These are phyloP conservation scores for Peronospora belbahrii DNA, from an alignment of 352 stramenopile species.

Conservation along the genomic window DNA sequence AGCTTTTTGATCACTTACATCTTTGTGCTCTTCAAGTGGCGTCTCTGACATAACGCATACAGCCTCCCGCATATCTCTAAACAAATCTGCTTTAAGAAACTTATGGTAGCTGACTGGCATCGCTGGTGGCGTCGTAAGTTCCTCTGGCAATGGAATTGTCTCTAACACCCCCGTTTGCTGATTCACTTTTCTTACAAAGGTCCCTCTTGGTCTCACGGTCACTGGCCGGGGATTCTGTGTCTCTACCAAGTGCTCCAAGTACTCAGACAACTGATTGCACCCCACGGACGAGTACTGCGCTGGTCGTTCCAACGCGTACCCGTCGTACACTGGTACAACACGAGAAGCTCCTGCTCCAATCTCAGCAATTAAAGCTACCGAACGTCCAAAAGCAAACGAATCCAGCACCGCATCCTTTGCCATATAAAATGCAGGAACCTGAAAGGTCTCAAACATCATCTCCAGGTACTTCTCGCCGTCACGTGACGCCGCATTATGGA, in stretches of 20 bases:
- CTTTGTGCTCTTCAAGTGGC: constrained; percentile 30
- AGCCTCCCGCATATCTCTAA: constrained; percentile 70
- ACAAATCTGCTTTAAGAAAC: constrained; percentile 60
- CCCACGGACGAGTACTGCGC: constrained; percentile 70
- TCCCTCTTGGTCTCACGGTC: constrained; percentile 49
- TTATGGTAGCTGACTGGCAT: constrained; percentile 69
- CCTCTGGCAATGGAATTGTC: constrained; percentile 31
- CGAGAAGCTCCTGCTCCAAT: constrained; percentile 79
- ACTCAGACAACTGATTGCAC: constrained; percentile 59
- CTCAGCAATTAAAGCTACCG: constrained; percentile 83
- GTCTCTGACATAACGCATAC: constrained; percentile 40
- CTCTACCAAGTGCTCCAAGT: constrained; percentile 62
- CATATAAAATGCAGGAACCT: constrained; percentile 85
- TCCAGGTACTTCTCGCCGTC: constrained; percentile 79
- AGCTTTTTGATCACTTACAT: constrained; percentile 18
- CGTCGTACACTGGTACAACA: constrained; percentile 88
- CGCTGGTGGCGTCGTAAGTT: constrained; percentile 33
- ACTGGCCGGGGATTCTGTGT: constrained; percentile 29
- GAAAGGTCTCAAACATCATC: constrained; percentile 91
- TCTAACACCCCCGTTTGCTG: constrained; percentile 45
- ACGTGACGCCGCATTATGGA: constrained; percentile 41
- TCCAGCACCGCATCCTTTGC: constrained; percentile 86
- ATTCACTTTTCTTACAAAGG: constrained; percentile 53
- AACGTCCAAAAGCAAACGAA: constrained; percentile 86
- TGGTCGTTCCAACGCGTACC: constrained; percentile 76